phyloP scores from a whole-genome alignment of 2,329 filamentous ascomycete genomes.

The Ceratocystis colombiana region DNA sequence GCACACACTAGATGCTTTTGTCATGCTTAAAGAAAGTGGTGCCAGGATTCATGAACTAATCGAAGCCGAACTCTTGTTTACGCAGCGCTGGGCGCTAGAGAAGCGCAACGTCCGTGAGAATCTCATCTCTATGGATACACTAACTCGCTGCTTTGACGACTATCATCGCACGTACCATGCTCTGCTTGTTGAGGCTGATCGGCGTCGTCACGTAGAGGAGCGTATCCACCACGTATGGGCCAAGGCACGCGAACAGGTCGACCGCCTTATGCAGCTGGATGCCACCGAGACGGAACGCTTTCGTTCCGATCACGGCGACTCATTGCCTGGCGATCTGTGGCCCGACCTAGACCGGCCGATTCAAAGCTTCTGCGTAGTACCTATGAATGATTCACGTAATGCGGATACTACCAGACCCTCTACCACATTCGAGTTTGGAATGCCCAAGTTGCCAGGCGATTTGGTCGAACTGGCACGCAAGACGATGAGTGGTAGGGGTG shows the following conservation, averaged over 20 bases:
- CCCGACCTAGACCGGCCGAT: conserved; percentile 57
- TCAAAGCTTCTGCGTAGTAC: conserved; percentile 42
- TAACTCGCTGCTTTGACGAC: conserved; percentile 75
- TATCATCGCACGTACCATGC: conserved; percentile 79
- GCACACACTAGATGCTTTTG: conserved; percentile 53
- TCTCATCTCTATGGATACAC: conserved; percentile 64
- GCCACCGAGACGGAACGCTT: conserved; percentile 65
- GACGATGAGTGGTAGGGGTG: conserved; percentile 10
- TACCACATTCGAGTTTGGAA: conserved; percentile 4
- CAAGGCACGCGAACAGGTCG: conserved; percentile 66
- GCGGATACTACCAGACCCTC: conserved; percentile 2
- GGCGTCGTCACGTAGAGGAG: conserved; percentile 61
- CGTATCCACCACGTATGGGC: conserved; percentile 64
- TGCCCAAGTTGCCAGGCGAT: conserved; percentile 23
- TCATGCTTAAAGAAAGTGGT: conserved; percentile 57
- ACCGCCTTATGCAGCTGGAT: conserved; percentile 65
- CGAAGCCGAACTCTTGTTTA: conserved; percentile 54
- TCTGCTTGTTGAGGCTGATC: conserved; percentile 71
- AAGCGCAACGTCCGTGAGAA: conserved; percentile 57
- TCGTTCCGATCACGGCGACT: conserved; percentile 71
- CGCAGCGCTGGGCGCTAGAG: conserved; percentile 62
- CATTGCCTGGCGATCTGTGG: conserved; percentile 80
- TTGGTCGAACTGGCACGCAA: conserved; percentile 16
- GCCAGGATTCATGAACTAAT: conserved; percentile 55
- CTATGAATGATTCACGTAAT: conserved; percentile 31